These are phyloP conservation scores for Verticillium longisporum DNA, from an alignment of 2,329 filamentous ascomycete genomes.

Conservation along the genomic window DNA sequence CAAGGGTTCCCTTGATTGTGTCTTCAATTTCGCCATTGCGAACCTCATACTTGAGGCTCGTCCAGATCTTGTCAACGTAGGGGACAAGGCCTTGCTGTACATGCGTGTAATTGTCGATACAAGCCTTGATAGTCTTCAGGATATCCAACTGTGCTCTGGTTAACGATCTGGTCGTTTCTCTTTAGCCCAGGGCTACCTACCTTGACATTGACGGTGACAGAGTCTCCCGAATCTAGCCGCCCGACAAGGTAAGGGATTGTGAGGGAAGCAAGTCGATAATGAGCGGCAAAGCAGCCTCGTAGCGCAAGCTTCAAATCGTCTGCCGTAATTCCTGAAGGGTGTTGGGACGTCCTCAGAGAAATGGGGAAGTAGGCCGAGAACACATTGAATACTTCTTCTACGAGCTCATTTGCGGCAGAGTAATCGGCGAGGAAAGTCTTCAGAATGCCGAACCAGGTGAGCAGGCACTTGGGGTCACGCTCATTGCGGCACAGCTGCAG, in stretches of 20 bases:
- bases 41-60: constrained; percentile 56
- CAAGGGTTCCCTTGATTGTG: constrained; percentile 48
- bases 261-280: constrained; percentile 34
- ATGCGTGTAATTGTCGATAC: constrained; percentile 40
- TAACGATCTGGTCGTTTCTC: not conserved
- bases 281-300: constrained; percentile 46
- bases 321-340: constrained; percentile 43
- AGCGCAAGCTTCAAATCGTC: constrained; percentile 48
- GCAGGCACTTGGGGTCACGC: constrained; percentile 49
- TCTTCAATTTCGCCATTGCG: constrained; percentile 54
- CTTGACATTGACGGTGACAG: constrained; percentile 52
- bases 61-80: constrained; percentile 45
- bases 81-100: constrained; percentile 40
- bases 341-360: constrained; percentile 44
- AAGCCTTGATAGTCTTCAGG: constrained; percentile 47
- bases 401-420: constrained; percentile 34
- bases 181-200: constrained; percentile 18
- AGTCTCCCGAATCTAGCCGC: constrained; percentile 53
- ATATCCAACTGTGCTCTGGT: constrained; percentile 38
- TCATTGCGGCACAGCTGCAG: constrained; percentile 46
- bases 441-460: constrained; percentile 50
- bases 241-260: constrained; percentile 47
- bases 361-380: constrained; percentile 58
- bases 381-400: constrained; percentile 43
- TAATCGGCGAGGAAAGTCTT: constrained; percentile 37